Base-by-base conservation (phyloP, 768 basidiomycete genomes). In the Lentinula detonsa region DNA sequence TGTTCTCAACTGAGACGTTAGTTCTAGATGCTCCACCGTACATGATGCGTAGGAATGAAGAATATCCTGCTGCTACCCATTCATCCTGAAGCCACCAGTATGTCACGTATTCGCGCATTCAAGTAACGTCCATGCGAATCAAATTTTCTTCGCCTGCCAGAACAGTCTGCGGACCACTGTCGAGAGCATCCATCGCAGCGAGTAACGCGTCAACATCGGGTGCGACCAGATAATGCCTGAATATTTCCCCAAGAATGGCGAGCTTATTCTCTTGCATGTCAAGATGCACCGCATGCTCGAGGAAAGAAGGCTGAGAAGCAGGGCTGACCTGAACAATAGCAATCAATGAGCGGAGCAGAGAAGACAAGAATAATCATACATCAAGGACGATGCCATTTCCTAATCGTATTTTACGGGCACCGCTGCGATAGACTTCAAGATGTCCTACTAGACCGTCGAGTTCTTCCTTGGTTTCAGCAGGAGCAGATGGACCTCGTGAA, bases 361-460 rank as follows among this genome's bases (percentile, higher is more conserved):
- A 43, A 63, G 39, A 63, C 61, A 16, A 35, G 5, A 42, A 59
- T 40, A 16, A 16, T 75, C 86, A 64, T 71, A 95, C 95, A 69
- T 95, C 89, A 69, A 96, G 76, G 11, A 96, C 74, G 40, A 94
- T 92, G 37, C 84, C 90, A 63, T 94, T 87, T 3, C 80, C 80
- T 28, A 97, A 73, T 21, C 91, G 87, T 78, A 97, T 91, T 73
- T 93, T 95, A 60, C 94, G 88, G 9, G 83, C 80, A 5, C 95
- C 95, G 66, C 88, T 94, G 57, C 82, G 83, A 71, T 94, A 93
- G 1, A 96, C 80, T 67, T 95, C 92, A 45, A 97, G 77, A 63
- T 85, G 86, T 15, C 95, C 95, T 49, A 95, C 87, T 57, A 88
- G 69, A 0, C 95, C 95, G 61, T 95, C 90, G 34, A 69, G 64